Evolutionary conservation across 2,329 filamentous ascomycete genomes (phyloP).

Genomic region (Hyphodiscus sp.): DNA sequence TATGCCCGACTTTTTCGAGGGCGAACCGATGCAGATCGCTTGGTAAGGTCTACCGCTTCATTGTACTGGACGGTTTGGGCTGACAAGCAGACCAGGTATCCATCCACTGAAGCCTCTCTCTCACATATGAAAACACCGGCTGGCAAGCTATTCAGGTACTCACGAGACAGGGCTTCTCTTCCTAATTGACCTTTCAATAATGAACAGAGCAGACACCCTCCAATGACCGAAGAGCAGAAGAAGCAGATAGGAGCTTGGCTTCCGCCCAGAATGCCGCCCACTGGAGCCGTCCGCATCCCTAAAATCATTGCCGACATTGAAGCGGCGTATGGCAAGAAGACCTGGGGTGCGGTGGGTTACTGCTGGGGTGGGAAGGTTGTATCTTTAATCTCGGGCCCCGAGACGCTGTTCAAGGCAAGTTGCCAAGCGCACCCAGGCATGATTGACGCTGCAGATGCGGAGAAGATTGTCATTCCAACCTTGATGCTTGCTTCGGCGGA

Average conservation of each 20-base stretch:
- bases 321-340: constrained; percentile 47
- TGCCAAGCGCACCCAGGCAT: constrained; percentile 52
- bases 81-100: too few species aligned
- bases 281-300: constrained; percentile 42
- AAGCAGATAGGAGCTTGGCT: constrained; percentile 9
- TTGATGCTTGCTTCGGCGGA: constrained; percentile 51
- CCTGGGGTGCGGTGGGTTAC: constrained; percentile 24
- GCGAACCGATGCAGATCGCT: constrained; percentile 39
- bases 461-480: constrained; percentile 53
- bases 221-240: constrained; percentile 10
- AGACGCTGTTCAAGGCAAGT: constrained; percentile 40
- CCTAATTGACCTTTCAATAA: neutral
- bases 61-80: neutral
- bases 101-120: too few species aligned
- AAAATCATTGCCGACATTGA: constrained; percentile 40
- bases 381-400: constrained; percentile 13
- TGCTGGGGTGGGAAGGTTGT: constrained; percentile 26
- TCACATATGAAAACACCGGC: too few species aligned
- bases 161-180: neutral
- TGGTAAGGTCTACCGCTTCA: constrained; percentile 45
- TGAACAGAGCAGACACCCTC: constrained; percentile 8
- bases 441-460: constrained; percentile 54
- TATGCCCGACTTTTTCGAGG: constrained; percentile 87
- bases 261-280: constrained; percentile 14
- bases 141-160: neutral